phyloP scores from a whole-genome alignment of 1,139 yeast genomes.

The Nakaseomyces sp. region DNA sequence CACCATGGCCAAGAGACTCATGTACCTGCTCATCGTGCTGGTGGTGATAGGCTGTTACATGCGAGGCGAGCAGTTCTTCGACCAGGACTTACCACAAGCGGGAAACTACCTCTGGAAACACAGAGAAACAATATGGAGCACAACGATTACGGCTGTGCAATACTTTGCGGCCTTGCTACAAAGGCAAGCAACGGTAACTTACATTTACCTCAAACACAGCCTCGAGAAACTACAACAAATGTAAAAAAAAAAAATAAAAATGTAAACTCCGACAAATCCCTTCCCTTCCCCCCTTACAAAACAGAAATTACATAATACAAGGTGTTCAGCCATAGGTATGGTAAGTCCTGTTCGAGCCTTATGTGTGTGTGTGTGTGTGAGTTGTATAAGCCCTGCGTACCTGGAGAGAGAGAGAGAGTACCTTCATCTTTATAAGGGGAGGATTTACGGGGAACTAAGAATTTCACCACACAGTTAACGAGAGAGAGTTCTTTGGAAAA shows the following conservation, averaged over 20 bases:
- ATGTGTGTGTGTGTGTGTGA: too few species aligned
- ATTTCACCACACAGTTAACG: too few species aligned
- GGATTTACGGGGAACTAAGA: too few species aligned
- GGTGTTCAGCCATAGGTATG: too few species aligned
- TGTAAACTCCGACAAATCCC: neutral
- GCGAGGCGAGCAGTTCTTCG: slow-evolving; percentile 6
- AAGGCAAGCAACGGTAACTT: neutral
- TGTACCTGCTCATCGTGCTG: slow-evolving; percentile 3
- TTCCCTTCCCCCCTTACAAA: too few species aligned
- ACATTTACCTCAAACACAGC: neutral
- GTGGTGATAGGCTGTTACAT: slow-evolving; percentile 3
- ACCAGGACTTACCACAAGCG: neutral
- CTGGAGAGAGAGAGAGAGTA: too few species aligned
- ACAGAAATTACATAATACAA: too few species aligned
- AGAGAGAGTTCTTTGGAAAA: too few species aligned
- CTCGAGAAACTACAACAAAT: neutral
- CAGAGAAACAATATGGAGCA: neutral
- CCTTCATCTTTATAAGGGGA: too few species aligned
- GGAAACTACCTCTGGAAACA: neutral
- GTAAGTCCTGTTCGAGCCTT: too few species aligned
- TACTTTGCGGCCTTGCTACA: neutral
- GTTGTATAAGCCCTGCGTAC: too few species aligned
- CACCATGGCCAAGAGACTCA: slow-evolving; percentile 5
- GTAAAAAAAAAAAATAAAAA: too few species aligned
- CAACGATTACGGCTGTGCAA: neutral